phyloP scores from a whole-genome alignment of 208 protist species.

The Novymonas esmeraldas region DNA sequence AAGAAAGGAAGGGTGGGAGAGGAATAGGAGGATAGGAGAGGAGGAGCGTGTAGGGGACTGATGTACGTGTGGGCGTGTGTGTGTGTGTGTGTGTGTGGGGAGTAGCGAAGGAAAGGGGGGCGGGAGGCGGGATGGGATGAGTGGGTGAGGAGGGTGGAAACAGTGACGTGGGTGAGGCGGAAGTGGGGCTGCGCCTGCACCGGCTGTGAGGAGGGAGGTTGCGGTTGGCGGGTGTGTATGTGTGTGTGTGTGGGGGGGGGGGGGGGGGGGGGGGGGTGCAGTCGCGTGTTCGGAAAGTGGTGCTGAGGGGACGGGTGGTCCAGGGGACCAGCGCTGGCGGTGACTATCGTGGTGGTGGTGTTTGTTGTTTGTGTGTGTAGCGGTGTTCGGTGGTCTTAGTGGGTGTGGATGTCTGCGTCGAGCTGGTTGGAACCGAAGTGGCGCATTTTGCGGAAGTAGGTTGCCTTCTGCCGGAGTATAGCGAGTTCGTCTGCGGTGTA shows the following conservation, averaged over 20 bases:
- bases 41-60: no score
- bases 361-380: no score
- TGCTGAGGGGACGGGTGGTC: neutral
- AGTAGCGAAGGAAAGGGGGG: neutral
- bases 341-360: no score
- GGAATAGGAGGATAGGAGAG: no score
- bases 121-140: neutral
- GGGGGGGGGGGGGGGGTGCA: neutral
- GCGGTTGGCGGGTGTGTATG: neutral
- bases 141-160: neutral
- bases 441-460: constrained; percentile 86
- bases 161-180: neutral
- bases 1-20: no score
- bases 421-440: constrained; percentile 75
- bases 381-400: constrained; percentile 32
- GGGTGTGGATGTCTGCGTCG: constrained; percentile 73
- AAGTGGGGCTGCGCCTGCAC: neutral
- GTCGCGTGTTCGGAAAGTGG: neutral
- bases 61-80: neutral
- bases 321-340: neutral
- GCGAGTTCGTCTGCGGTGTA: constrained; percentile 75
- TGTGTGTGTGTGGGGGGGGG: neutral
- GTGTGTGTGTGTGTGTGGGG: neutral
- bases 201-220: neutral
- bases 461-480: constrained; percentile 82